Evolutionary conservation across 805 yeast genomes (phyloP), one percentile per base, ranked within the genome.

Genomic region (Helenozyma baotianmanensis): DNA sequence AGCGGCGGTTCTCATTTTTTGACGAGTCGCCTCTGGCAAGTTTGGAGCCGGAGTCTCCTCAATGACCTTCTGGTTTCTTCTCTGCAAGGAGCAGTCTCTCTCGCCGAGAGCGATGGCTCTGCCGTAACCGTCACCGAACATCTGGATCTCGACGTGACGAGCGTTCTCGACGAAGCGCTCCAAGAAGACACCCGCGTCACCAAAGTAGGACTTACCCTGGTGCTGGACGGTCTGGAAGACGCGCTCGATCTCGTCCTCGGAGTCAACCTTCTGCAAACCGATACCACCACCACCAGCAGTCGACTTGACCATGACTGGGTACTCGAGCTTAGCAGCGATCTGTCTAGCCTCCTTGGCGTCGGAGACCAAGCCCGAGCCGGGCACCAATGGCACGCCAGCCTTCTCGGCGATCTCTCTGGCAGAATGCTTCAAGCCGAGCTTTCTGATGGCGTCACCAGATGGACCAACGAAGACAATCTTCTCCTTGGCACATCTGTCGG

Each of bases 271-370:
- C 60, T 90, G 97, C 48, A 90, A 68, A 44, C 98, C 98, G 53
- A 90, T 90, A 63, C 98, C 98, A 61, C 98, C 98, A 53, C 98
- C 98, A 56, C 98, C 98, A 16, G 97, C 97, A 40, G 98, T 92
- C 16, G 95, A 83, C 62, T 90, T 90, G 31, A 92, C 85, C 97
- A 90, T 90, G 21, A 90, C 77, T 18, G 97, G 97, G 50, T 86
- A 92, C 36, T 74, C 83, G 31, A 90, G 67, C 48, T 74, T 64
- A 12, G 75, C 78, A 11, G 96, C 97, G 42, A 81, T 74, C 39
- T 64, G 70, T 36, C 70, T 67, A 3, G 97, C 97, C 50, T 84
- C 96, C 9, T 72, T 72, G 9, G 89, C 71, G 41, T 76, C 64
- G 2, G 74, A 64, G 23, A 90, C 79, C 45, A 92, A 70, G 7